Percentiles rank a stretch among this genome's conserved stretches.
These are phyloP conservation scores for Warburgia ugandensis DNA, from an alignment of 164 flowering plant genomes.

Conservation along the genomic window DNA sequence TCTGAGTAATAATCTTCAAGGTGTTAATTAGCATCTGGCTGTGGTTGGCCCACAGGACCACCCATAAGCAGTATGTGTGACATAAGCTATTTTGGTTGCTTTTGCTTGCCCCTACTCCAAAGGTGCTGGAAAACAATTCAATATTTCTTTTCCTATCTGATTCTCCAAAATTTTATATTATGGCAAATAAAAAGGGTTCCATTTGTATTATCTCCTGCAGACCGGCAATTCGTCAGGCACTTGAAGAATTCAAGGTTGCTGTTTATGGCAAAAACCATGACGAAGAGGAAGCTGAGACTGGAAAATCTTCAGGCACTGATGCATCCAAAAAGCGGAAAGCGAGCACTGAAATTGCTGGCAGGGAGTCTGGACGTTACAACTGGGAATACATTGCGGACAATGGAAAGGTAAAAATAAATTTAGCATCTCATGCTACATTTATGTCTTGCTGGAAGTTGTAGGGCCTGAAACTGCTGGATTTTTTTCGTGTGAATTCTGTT, in stretches of 20 bases:
- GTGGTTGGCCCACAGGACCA: too few species aligned
- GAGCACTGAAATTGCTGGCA: constrained; percentile 41
- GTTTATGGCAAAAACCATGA: constrained; percentile 74
- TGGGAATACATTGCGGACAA: constrained; percentile 76
- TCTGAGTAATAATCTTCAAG: too few species aligned
- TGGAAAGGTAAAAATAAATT: constrained; percentile 54
- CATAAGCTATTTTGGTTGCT: too few species aligned
- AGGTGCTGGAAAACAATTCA: neutral
- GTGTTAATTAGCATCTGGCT: too few species aligned
- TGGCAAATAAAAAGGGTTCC: neutral
- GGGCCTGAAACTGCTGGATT: too few species aligned
- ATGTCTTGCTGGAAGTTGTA: too few species aligned
- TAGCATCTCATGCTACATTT: too few species aligned
- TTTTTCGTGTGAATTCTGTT: too few species aligned
- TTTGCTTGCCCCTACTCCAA: neutral
- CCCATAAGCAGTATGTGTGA: too few species aligned
- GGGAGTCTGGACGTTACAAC: constrained; percentile 44
- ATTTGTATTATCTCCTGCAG: constrained; percentile 27
- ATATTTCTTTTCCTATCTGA: too few species aligned
- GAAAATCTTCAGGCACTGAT: constrained; percentile 24
- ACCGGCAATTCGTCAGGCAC: constrained; percentile 59
- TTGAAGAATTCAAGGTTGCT: constrained; percentile 75
- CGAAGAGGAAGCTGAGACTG: constrained; percentile 27
- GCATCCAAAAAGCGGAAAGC: constrained; percentile 70
- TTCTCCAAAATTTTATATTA: neutral